Base-by-base conservation (phyloP, 176 grass and related monocot genomes). In the Musa beccarii region DNA sequence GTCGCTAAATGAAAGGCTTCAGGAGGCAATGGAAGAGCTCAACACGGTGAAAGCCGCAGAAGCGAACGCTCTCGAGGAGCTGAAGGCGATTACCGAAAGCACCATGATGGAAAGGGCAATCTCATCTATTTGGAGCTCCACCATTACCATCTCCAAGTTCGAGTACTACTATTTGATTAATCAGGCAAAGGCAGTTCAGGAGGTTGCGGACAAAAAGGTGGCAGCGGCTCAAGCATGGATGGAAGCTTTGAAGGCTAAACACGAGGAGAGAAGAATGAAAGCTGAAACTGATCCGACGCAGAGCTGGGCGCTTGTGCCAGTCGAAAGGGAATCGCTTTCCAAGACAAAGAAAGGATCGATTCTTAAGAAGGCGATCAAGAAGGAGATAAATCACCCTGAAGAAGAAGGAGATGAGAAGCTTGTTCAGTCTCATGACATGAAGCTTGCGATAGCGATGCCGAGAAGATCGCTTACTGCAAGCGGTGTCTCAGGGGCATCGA, bases 31-130 rank as follows among this genome's bases (percentile, higher is more conserved):
- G 56, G 19, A 17, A 10, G 28, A 63, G 19, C 74, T 76, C 54
- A 21, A 63, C 2, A n/a, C 7, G 20, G 26, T 22, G 29, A 76
- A 51, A 11, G 56, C 56, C 9, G 63, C 56, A 14, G 74, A 76
- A 63, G 59, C 56, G 2, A 49, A 20, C 10, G 74, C 59, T 11
- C 74, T 76, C 15, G 74, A 76, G 10, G 55, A 52, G 2, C 15
- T 76, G 43, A 34, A 76, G 34, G 20, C 15, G 34, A 17, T 76
- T 1, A 63, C 74, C 5, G 74, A 76, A 11, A 76, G 28, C 34
- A 76, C 57, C 56, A 76, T 76, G 74, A 76, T 19, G 19, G 74
- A 76, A 16, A 76, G 74, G 59, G 74, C 74, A 22, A 76, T 63
- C 29, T 21, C 74, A 1, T 15, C 29, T 61, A 56, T 76, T 12